Conservation (phyloP, 1,139 yeast genomes). For the Candida glucosophila region DNA sequence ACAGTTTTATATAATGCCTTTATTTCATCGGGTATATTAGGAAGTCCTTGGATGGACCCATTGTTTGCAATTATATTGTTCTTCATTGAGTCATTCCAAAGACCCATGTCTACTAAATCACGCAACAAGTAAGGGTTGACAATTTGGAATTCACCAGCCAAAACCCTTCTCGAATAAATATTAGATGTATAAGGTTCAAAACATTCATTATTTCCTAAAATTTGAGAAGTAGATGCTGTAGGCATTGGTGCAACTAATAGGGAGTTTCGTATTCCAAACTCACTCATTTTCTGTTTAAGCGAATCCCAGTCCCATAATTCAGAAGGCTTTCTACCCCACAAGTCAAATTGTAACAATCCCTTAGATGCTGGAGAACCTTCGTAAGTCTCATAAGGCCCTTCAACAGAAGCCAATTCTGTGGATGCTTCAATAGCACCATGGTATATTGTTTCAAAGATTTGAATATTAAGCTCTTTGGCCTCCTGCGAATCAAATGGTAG, state of each 20-base stretch:
- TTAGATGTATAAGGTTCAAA: constrained; percentile 77
- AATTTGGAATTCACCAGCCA: constrained; percentile 84
- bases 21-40: constrained; percentile 67
- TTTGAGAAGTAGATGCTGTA: constrained; percentile 57
- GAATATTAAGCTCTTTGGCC: constrained; percentile 47
- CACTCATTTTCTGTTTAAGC: constrained; percentile 34
- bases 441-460: constrained; percentile 53
- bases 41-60: constrained; percentile 79
- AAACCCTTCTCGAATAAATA: constrained; percentile 77
- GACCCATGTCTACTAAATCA: constrained; percentile 74
- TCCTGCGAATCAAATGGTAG: constrained; percentile 50
- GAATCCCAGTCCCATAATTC: constrained; percentile 52
- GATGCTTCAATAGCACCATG: constrained; percentile 54
- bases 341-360: constrained; percentile 48
- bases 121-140: constrained; percentile 76
- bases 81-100: constrained; percentile 79
- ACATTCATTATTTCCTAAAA: constrained; percentile 53
- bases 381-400: constrained; percentile 42
- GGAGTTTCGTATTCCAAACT: constrained; percentile 49
- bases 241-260: constrained; percentile 59
- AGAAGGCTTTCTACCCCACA: constrained; percentile 52
- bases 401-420: constrained; percentile 39
- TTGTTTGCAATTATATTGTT: constrained; percentile 68
- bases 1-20: constrained; percentile 85
- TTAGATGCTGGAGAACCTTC: constrained; percentile 54